Evolutionary conservation across 2,329 filamentous ascomycete species (phyloP), one percentile per base, ranked within the genome.

Genomic region (Colletotrichum lini): DNA sequence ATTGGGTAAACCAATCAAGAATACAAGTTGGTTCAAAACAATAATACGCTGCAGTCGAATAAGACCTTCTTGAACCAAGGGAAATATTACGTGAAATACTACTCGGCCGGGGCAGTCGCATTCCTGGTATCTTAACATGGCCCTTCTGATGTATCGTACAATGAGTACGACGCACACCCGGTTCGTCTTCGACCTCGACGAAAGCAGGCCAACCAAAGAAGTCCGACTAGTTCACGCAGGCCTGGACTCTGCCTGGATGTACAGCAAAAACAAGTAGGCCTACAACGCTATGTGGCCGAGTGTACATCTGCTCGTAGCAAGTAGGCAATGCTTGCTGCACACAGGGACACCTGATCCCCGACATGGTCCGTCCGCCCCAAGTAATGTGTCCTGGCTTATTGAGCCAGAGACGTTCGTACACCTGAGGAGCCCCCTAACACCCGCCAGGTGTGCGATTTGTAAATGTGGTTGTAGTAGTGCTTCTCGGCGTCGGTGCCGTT

Each of bases 241-340:
- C 35, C 60, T 16, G 23, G 26, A 4, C 30, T 42, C 35, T 56
- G 50, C 42, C 49, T 13, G 9, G 35, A 38, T 10, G 13, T 26
- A 7, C 8, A 56, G 35, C 21, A 61, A 35, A 49, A 30, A 38
- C 9, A 10, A 44, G 10, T 30, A 49, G 40, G 18, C 63, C 57
- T 45, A 61, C 38, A 67, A 67, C 68, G 57, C 68, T 45, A 44
- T 47, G 49, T 23, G 50, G 15, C 45, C 2, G 42, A 62, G 18
- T 58, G 23, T 69, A 65, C 53, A 59, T 16, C 23, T 30, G 60
- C 53, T 58, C 45, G 30, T 30, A 45, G 38, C 49, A 42, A 38
- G 15, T n/a, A 53, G 42, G 35, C 30, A 9, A 12, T 45, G 10
- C 6, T 63, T 63, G 30, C 53, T 52, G 13, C 23, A 15, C 30